Conservation (phyloP, 805 yeast genomes). For the Wickerhamiella lipophila region DNA sequence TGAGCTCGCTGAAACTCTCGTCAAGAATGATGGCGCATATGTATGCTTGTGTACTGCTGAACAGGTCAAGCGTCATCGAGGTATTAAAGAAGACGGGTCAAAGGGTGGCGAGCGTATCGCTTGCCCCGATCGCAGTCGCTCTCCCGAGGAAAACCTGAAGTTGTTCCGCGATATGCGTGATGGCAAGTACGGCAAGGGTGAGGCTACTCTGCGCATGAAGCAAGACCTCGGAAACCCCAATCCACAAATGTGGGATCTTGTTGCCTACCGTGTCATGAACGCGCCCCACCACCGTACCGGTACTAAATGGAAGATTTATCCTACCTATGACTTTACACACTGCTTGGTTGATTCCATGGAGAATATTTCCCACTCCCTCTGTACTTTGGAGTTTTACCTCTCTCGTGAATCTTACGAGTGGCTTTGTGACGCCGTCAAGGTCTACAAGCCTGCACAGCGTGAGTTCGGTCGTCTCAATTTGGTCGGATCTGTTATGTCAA, state of each 20-base stretch:
- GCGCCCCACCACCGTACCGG: slow-evolving; percentile 96
- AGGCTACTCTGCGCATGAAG: slow-evolving; percentile 93
- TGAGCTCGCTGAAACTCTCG: slow-evolving; percentile 73
- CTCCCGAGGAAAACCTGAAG: slow-evolving; percentile 58
- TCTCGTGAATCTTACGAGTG: slow-evolving; percentile 95
- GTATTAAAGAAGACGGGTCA: slow-evolving; percentile 81
- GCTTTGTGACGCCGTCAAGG: slow-evolving; percentile 91
- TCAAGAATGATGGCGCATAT: slow-evolving; percentile 61
- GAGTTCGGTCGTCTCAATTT: slow-evolving; percentile 94
- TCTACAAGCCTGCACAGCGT: slow-evolving; percentile 96
- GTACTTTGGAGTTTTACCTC: slow-evolving; percentile 88
- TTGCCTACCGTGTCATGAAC: slow-evolving; percentile 87
- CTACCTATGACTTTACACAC: slow-evolving; percentile 98
- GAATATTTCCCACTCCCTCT: slow-evolving; percentile 87
- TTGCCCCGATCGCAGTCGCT: slow-evolving; percentile 59
- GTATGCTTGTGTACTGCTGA: slow-evolving; percentile 91
- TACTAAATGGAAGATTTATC: slow-evolving; percentile 92
- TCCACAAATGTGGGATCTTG: slow-evolving; percentile 99
- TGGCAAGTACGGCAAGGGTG: slow-evolving; percentile 78
- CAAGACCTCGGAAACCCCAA: slow-evolving; percentile 81
- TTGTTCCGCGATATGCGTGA: slow-evolving; percentile 88
- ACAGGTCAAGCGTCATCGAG: slow-evolving; percentile 80
- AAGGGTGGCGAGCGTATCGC: slow-evolving; percentile 86
- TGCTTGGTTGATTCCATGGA: slow-evolving; percentile 97
- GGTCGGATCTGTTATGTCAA: slow-evolving; percentile 87